A percentile compares a stretch with the other conserved stretches of the same genome.
phyloP scores from a whole-genome alignment of 495 filamentous ascomycete genomes.

The Mytilinidion resinicola region DNA sequence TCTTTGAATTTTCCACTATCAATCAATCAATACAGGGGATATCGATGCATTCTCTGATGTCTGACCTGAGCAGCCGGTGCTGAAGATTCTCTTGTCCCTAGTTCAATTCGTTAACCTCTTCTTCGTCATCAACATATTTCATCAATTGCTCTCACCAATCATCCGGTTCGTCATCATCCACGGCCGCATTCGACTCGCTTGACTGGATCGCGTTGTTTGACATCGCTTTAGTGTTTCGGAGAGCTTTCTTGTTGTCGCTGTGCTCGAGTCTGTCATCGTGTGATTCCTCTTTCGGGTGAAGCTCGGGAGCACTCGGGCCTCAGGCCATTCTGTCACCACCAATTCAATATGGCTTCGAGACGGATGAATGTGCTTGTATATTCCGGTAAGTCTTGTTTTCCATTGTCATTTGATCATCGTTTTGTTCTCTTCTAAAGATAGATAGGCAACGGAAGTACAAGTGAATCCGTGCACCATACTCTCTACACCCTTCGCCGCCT shows the following conservation, averaged over 20 bases:
- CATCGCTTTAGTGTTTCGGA: conserved; percentile 31
- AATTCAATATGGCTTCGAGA: conserved; percentile 47
- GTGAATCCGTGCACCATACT: conserved; percentile 83
- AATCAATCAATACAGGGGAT: not conserved
- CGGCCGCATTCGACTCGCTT: conserved; percentile 39
- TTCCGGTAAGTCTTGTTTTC: conserved; percentile 50
- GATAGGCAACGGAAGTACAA: conserved; percentile 73
- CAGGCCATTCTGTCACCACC: conserved; percentile 26
- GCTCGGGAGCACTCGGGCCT: conserved; percentile 14
- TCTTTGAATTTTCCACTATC: conserved; percentile 74
- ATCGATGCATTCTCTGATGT: conserved; percentile 15
- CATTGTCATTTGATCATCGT: not conserved
- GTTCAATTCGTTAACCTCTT: conserved; percentile 23
- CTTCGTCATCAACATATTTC: not conserved
- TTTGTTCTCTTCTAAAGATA: conserved; percentile 8
- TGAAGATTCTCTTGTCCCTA: conserved; percentile 96
- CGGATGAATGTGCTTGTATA: conserved; percentile 86
- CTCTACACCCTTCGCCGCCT: conserved; percentile 82
- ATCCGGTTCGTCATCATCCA: conserved; percentile 84
- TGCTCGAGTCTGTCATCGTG: not conserved
- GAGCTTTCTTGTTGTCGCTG: not conserved
- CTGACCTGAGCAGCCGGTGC: conserved; percentile 85
- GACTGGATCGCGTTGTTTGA: conserved; percentile 43
- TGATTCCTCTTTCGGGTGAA: conserved; percentile 8
- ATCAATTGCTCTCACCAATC: conserved; percentile 63